phyloP scores from a whole-genome alignment of 108 stramenopile genomes.

The Skeletonema menzelii region DNA sequence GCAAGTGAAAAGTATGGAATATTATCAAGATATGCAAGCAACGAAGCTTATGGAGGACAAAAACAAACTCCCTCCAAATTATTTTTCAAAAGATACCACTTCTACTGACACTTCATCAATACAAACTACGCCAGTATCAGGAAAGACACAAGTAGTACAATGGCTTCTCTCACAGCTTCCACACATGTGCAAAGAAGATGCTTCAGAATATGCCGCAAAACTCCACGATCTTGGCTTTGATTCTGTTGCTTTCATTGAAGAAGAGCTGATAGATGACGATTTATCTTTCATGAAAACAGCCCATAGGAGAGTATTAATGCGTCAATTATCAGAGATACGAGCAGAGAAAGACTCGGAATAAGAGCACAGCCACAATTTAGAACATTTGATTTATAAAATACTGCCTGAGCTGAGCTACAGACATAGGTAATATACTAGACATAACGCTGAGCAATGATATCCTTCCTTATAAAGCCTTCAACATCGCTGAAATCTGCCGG shows the following conservation, averaged over 20 bases:
- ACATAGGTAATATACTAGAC: neutral
- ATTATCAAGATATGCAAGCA: constrained; percentile 46
- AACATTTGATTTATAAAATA: neutral
- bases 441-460: constrained; percentile 32
- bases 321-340: constrained; percentile 8
- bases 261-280: constrained; percentile 42
- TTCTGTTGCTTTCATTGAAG: constrained; percentile 41
- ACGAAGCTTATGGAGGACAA: neutral
- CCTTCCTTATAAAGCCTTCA: constrained; percentile 17
- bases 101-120: neutral
- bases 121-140: neutral
- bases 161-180: constrained; percentile 44
- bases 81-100: neutral
- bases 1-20: constrained; percentile 57
- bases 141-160: neutral
- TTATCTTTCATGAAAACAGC: constrained; percentile 47
- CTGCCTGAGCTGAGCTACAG: neutral
- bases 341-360: constrained; percentile 3
- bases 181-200: constrained; percentile 40
- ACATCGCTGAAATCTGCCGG: constrained; percentile 26
- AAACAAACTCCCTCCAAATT: neutral
- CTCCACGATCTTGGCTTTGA: constrained; percentile 47
- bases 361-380: neutral
- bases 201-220: constrained; percentile 13
- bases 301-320: constrained; percentile 39